phyloP scores from a whole-genome alignment of 805 yeast genomes.

The Komagataella pastoris region DNA sequence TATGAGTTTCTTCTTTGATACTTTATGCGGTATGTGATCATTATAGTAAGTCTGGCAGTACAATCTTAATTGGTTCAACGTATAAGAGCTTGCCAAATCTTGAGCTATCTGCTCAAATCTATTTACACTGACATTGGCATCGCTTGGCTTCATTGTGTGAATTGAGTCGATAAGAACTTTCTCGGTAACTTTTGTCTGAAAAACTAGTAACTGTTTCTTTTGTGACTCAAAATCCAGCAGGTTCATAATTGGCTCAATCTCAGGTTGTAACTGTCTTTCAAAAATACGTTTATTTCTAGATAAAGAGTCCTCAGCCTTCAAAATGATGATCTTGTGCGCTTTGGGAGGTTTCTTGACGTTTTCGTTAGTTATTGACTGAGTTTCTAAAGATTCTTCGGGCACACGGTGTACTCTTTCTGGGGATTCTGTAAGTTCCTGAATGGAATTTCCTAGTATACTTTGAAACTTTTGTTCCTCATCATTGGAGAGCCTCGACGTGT shows the following conservation, averaged over 20 bases:
- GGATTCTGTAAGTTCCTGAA: not conserved
- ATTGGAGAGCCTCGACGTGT: not conserved
- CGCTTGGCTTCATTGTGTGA: conserved; percentile 14
- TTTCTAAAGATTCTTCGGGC: not conserved
- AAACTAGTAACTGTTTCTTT: conserved; percentile 15
- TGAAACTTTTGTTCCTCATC: not conserved
- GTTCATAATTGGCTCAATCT: conserved; percentile 5
- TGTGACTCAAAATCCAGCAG: conserved; percentile 15
- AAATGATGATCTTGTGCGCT: not conserved
- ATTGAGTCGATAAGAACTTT: conserved; percentile 13
- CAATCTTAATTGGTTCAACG: conserved; percentile 10
- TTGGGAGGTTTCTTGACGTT: not conserved
- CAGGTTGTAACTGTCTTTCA: not conserved
- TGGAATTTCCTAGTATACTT: not conserved
- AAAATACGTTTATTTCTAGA: not conserved
- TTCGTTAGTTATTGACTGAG: not conserved
- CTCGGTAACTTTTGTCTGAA: conserved; percentile 11
- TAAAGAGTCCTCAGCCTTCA: not conserved
- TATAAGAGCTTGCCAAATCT: conserved; percentile 10
- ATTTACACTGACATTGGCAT: conserved; percentile 8
- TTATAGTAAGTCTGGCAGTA: conserved; percentile 7
- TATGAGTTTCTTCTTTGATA: conserved; percentile 9
- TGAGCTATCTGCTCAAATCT: conserved; percentile 9
- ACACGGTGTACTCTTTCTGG: not conserved
- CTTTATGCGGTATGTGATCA: conserved; percentile 1